Base-by-base conservation (phyloP, 225 moss, liverwort and hornwort species). In the Pseudoscleropodium purum region DNA sequence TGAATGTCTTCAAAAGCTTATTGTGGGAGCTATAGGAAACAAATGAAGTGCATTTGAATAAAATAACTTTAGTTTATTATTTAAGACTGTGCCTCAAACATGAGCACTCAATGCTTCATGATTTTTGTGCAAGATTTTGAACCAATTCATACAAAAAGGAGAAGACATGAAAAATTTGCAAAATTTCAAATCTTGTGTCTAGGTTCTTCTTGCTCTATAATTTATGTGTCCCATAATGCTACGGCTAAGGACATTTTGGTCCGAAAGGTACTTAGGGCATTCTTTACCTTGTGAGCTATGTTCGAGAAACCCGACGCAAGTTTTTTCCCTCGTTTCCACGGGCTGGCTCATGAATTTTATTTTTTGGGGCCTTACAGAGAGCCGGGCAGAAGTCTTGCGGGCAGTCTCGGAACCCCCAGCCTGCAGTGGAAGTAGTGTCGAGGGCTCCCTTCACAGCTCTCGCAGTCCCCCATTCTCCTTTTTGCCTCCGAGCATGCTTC, bases 21-120 rank as follows among this genome's bases (percentile, higher is more conserved):
- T 33, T 49, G 12, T 49, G 1, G 5, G 7, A 49, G 12, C 6
- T 75, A 18, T 18, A 30, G 18, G 10, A 30, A 47, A 31, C 6
- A 18, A 75, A 11, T 75, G 7, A 47, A 45, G 6, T 74, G 17
- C 29, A 45, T 16, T 41, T 16, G 26, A 73, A 14, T 45, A 30
- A 6, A 47, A 0, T 6, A 31, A 47, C 18, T 47, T 47, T 31
- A 18, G 7, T 47, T 18, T 30, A 47, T 11, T 47, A 6, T 47
- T 75, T 0, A 75, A 0, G 11, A 47, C 4, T 11, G 6, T 47
- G 11, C 47, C 2, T 47, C 47, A 11, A 75, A 19, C 0, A 1
- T 20, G 5, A 1, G 1, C 7, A 49, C 13, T 51, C 51, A 51
- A 51, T 51, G 18, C 13, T 31, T 51, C 8, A 51, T 51, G 19